These are phyloP conservation scores for Fusarium sp. DNA, from an alignment of 2,329 filamentous ascomycete genomes.

Conservation along the genomic window DNA sequence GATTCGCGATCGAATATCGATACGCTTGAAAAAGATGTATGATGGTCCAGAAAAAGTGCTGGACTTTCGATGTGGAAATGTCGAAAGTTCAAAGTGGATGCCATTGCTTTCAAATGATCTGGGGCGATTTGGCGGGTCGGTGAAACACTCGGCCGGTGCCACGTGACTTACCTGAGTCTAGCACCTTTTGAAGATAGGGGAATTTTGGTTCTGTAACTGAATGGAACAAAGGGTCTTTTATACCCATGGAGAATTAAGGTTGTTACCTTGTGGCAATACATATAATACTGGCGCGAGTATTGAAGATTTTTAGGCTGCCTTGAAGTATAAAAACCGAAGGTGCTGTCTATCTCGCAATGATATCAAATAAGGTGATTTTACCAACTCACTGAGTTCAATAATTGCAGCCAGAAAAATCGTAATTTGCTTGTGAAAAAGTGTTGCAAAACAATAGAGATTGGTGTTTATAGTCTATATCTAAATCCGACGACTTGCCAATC, in stretches of 20 bases:
- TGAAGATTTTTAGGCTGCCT: not conserved
- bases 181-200: not conserved
- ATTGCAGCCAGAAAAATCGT: not conserved
- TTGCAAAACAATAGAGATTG: not conserved
- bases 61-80: slow-evolving; percentile 22
- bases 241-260: not conserved
- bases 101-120: slow-evolving; percentile 29
- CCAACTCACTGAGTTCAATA: no score
- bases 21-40: not conserved
- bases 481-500: slow-evolving; percentile 72
- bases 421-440: no score
- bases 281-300: not conserved
- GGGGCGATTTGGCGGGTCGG: slow-evolving; percentile 27
- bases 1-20: slow-evolving; percentile 8
- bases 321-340: not conserved
- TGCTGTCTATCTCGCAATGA: not conserved
- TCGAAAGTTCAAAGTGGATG: slow-evolving; percentile 23
- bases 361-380: not conserved
- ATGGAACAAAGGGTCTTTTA: not conserved
- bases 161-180: slow-evolving; percentile 23
- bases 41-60: slow-evolving; percentile 15
- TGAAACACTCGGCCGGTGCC: slow-evolving; percentile 19
- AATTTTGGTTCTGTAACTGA: not conserved
- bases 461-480: slow-evolving; percentile 61
- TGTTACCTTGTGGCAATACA: no score